These are phyloP conservation scores for Tephrocybe sp. DNA, from an alignment of 768 basidiomycete species.

Conservation along the genomic window DNA sequence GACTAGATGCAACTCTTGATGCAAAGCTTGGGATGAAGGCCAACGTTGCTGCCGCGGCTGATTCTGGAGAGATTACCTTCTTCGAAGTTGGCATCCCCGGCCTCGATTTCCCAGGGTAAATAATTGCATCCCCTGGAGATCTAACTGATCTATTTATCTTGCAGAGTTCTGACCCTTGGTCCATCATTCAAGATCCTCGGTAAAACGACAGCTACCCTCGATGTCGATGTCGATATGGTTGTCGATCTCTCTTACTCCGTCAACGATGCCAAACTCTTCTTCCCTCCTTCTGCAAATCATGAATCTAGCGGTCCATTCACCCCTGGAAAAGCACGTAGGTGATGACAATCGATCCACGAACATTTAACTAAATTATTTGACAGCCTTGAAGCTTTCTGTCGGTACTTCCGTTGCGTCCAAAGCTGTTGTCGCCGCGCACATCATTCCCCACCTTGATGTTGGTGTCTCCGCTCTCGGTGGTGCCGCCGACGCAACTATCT, in stretches of 20 bases:
- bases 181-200: conserved; percentile 43
- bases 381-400: conserved; percentile 40
- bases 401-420: conserved; percentile 35
- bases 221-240: conserved; percentile 34
- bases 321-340: conserved; percentile 41
- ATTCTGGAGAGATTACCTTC: conserved; percentile 40
- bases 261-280: conserved; percentile 36
- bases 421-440: conserved; percentile 41
- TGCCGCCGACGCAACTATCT: conserved; percentile 35
- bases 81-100: conserved; percentile 43
- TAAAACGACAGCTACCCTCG: conserved; percentile 29
- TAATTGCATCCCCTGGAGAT: background rate
- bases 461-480: conserved; percentile 40
- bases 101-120: conserved; percentile 49
- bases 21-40: conserved; percentile 36
- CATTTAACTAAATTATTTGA: too few species aligned
- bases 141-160: background rate
- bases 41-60: conserved; percentile 33
- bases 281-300: conserved; percentile 33
- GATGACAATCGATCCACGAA: too few species aligned
- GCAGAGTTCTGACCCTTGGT: conserved; percentile 43
- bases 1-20: conserved; percentile 33
- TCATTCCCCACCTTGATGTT: conserved; percentile 46
- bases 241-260: conserved; percentile 42
- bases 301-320: conserved; percentile 25